Evolutionary conservation across 352 stramenopile genomes (phyloP), one percentile per base, ranked within the genome.

Genomic region (Pythium folliculosum): DNA sequence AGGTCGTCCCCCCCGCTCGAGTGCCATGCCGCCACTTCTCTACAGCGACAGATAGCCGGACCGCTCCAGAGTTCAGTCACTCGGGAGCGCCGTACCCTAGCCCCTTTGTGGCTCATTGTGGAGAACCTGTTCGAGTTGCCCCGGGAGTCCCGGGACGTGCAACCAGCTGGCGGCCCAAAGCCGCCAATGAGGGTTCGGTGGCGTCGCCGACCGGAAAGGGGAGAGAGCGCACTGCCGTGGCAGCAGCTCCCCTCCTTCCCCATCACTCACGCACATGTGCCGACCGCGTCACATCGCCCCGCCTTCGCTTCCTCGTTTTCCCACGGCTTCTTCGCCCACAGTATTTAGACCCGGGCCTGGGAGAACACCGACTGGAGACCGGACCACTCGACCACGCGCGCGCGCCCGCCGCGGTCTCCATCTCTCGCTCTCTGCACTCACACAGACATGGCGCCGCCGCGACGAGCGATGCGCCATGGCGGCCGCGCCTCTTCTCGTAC

Each of bases 181-280:
- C 21, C 44, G 44, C 44, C 44, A 50, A 50, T 50, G 44, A 50
- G 44, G 44, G 44, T 50, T 50, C 44, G 44, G 44, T 50, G 44
- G 44, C 13, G 44, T 30, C 44, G 44, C 43, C 16, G 43, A 27
- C 44, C 44, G 44, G 6, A 27, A 25, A 50, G n/a, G 19, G 44
- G 44, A 25, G 44, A 50, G 44, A 50, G 44, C 12, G 44, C n/a
- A n/a, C 6, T 12, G 43, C 44, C 44, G 27, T 50, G 44, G 27
- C 27, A 32, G 27, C 44, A 19, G 44, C 23, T 17, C 44, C 43
- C 9, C 23, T 17, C 44, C 43, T 45, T 49, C 43, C 44, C 44
- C 44, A 50, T 50, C 44, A 50, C 44, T 14, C n/a, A 7, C 19
- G n/a, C 19, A 40, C 35, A 40, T 25, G 21, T 25, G 44, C 44